Evolutionary conservation across 306 rosid genomes (phyloP).

Genomic region (Vigna trinervia): DNA sequence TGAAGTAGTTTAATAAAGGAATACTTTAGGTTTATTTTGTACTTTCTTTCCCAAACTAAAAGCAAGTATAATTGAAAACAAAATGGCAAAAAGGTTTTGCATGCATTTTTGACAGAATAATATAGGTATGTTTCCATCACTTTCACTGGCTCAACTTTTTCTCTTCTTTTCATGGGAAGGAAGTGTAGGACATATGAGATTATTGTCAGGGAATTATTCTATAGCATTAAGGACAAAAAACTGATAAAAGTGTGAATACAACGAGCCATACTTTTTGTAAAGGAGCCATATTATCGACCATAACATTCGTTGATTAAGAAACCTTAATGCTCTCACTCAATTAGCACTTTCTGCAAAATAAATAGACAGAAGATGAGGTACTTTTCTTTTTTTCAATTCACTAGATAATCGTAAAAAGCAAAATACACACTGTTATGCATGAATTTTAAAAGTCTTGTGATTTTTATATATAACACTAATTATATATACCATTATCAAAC

Average conservation of each 20-base stretch:
- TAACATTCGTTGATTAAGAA: neutral
- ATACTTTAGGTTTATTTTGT: neutral
- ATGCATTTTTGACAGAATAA: neutral
- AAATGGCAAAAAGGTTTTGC: slow-evolving; percentile 3
- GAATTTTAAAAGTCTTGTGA: no score
- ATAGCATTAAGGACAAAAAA: neutral
- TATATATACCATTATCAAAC: no score
- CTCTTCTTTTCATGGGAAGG: neutral
- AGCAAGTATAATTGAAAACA: neutral
- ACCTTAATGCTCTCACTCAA: no score
- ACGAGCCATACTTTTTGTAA: neutral
- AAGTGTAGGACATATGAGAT: neutral
- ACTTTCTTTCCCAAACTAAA: neutral
- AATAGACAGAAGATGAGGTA: neutral
- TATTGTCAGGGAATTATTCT: neutral
- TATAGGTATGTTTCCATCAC: neutral
- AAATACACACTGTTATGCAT: no score
- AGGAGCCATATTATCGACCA: neutral
- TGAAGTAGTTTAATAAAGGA: neutral
- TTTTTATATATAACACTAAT: no score
- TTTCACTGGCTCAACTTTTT: slow-evolving; percentile 1
- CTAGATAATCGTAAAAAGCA: neutral
- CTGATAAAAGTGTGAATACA: neutral
- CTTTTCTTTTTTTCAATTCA: neutral
- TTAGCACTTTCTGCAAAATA: no score